These are phyloP conservation scores for Nemania serpens DNA, from an alignment of 2,329 filamentous ascomycete genomes.

Conservation along the genomic window DNA sequence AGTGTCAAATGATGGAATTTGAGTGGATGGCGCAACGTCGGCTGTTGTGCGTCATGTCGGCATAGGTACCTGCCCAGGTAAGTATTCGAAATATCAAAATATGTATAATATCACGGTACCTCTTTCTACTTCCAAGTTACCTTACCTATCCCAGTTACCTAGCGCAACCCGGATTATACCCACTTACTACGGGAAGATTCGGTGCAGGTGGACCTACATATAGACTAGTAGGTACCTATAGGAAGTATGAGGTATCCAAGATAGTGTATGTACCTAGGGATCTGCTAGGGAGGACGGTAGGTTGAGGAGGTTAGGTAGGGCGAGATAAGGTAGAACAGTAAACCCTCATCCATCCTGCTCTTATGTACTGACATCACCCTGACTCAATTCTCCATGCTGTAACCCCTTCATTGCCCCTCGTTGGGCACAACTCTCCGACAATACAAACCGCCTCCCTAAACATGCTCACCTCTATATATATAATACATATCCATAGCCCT, in stretches of 20 bases:
- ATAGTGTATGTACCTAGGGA: not conserved
- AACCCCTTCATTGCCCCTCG: not conserved
- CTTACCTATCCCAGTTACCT: too few relatives aligned
- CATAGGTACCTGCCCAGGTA: too few relatives aligned
- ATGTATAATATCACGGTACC: too few relatives aligned
- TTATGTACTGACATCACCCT: slow-evolving; percentile 25
- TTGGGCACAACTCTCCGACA: not conserved
- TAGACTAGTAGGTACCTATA: not conserved
- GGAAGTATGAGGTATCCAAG: not conserved
- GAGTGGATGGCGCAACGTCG: too few relatives aligned
- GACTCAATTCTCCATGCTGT: slow-evolving; percentile 6
- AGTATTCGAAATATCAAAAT: too few relatives aligned
- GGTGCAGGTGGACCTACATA: slow-evolving; percentile 15
- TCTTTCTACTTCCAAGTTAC: too few relatives aligned
- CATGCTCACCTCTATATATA: not conserved
- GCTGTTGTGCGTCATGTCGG: too few relatives aligned
- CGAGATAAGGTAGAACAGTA: not conserved
- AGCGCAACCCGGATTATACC: not conserved
- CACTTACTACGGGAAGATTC: slow-evolving; percentile 21
- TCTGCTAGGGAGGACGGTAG: not conserved
- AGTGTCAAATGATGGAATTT: too few relatives aligned
- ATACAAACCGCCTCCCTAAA: not conserved
- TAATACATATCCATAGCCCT: not conserved
- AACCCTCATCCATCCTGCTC: slow-evolving; percentile 12
- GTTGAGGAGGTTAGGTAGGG: not conserved